Evolutionary conservation across 2,329 filamentous ascomycete species (phyloP), one percentile per base, ranked within the genome.

Genomic region (Fusarium sp.): DNA sequence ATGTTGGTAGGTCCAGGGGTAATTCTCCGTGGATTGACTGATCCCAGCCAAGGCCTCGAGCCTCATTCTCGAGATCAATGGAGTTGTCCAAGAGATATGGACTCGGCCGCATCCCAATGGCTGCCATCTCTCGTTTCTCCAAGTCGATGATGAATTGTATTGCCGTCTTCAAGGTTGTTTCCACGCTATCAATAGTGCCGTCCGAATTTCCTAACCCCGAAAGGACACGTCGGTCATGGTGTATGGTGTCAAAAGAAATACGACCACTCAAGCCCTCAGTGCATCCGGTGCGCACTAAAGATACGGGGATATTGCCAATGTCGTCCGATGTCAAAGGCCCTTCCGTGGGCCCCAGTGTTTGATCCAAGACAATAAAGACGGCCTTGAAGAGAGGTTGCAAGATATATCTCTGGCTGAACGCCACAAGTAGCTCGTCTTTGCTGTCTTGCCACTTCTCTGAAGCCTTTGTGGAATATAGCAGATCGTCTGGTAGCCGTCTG

Each of bases 381-480:
- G 25, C 53, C 27, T 42, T 56, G 25, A 56, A 42, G 36, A 56
- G 53, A 29, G 53, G 53, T 4, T 56, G 36, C n/a, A 56, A 9
- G 36, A 56, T 42, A 29, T 56, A 56, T 23, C 14, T 27, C 10
- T 10, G 36, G 20, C 2, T 27, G 2, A 56, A 31, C 5, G 18
- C 25, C 11, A 6, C 14, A 56, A 58, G 29, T 25, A 50, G 16
- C 10, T 49, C 6, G 4, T 7, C 11, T 16, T 5, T 54, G 11
- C n/a, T 20, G 13, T n/a, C 20, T 11, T 29, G 34, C 14, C 14
- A 36, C n/a, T 58, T 11, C 49, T 10, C 18, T 29, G 20, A 11
- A 16, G 40, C 29, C 6, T 4, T 13, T 18, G 4, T 38, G 16
- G 25, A 27, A 2, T 54, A 44, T 9, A 42, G 13, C 4, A n/a